A percentile compares a stretch with the other conserved stretches of the same genome.
Evolutionary conservation across 352 stramenopile genomes (phyloP).

Genomic region (Pythium biforme): DNA sequence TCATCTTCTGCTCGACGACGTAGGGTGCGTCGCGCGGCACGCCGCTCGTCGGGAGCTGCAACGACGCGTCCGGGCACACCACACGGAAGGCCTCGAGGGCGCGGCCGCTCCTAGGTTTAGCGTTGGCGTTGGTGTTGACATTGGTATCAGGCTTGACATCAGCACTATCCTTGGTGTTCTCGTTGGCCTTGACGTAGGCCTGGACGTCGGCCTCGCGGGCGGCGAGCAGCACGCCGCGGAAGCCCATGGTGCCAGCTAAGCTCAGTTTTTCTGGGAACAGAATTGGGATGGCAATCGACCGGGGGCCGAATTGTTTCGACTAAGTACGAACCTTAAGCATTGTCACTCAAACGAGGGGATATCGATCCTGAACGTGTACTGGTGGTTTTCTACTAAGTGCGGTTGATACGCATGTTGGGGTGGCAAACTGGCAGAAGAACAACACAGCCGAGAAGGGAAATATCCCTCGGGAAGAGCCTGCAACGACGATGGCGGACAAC

Average conservation of each 20-base stretch:
- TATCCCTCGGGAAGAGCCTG: not conserved
- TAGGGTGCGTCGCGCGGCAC: slow-evolving; percentile 21
- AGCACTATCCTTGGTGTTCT: not conserved
- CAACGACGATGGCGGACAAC: slow-evolving; percentile 25
- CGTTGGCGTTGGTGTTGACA: not conserved
- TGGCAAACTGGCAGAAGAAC: not conserved
- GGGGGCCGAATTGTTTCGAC: not conserved
- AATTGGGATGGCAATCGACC: not conserved
- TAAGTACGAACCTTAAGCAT: slow-evolving; percentile 7
- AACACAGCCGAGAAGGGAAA: not conserved
- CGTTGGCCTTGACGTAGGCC: not conserved
- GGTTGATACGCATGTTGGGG: not conserved
- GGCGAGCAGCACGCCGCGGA: slow-evolving; percentile 65
- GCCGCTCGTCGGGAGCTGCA: slow-evolving; percentile 35
- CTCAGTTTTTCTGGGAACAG: not conserved
- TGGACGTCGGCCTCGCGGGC: slow-evolving; percentile 30
- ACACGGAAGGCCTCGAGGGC: slow-evolving; percentile 39
- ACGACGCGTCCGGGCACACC: slow-evolving; percentile 42
- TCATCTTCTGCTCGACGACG: slow-evolving; percentile 47
- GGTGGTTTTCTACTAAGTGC: not conserved
- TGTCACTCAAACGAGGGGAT: not conserved
- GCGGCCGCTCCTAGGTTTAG: not conserved
- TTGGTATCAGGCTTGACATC: too few relatives aligned
- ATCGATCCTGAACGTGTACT: not conserved
- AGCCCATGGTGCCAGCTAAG: slow-evolving; percentile 39